Evolutionary conservation across 176 grass and related monocot genomes (phyloP).

Genomic region (Hsuehochloa calcarea): DNA sequence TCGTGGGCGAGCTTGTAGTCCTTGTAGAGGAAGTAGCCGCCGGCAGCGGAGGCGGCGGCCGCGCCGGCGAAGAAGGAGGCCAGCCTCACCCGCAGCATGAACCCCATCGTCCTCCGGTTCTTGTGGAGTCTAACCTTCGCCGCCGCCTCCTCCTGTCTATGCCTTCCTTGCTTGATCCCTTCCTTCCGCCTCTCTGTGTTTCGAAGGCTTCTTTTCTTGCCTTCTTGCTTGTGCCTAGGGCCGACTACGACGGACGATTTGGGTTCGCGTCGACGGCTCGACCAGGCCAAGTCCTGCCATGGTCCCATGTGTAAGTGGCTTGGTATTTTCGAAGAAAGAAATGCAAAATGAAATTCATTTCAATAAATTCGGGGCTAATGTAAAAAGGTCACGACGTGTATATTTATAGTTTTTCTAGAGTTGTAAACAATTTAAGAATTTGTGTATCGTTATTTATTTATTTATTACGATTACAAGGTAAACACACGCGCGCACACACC

Average conservation of each 20-base stretch:
- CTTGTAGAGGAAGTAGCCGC: constrained; percentile 88
- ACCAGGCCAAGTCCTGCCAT: too few species aligned
- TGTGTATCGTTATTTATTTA: too few species aligned
- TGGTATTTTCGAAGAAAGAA: too few species aligned
- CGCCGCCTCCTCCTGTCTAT: neutral
- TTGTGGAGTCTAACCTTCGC: constrained; percentile 15
- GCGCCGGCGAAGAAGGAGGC: constrained; percentile 88
- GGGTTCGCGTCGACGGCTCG: neutral
- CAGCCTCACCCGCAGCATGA: constrained; percentile 84
- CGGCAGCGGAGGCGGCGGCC: constrained; percentile 49
- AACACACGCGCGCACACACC: too few species aligned
- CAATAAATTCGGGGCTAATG: too few species aligned
- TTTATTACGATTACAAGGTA: too few species aligned
- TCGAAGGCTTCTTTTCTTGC: neutral
- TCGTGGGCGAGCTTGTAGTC: constrained; percentile 92
- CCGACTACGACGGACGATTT: neutral
- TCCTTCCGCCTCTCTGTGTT: neutral
- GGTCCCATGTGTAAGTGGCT: too few species aligned
- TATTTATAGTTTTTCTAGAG: too few species aligned
- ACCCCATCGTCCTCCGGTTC: constrained; percentile 56
- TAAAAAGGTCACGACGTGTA: too few species aligned
- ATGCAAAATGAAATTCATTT: too few species aligned
- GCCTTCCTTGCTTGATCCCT: neutral
- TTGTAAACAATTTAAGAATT: too few species aligned
- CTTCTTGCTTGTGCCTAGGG: neutral